Percentiles rank a stretch among this genome's conserved stretches.
Evolutionary conservation across 2,329 filamentous ascomycete genomes (phyloP).

Genomic region (Fulvia fulva): DNA sequence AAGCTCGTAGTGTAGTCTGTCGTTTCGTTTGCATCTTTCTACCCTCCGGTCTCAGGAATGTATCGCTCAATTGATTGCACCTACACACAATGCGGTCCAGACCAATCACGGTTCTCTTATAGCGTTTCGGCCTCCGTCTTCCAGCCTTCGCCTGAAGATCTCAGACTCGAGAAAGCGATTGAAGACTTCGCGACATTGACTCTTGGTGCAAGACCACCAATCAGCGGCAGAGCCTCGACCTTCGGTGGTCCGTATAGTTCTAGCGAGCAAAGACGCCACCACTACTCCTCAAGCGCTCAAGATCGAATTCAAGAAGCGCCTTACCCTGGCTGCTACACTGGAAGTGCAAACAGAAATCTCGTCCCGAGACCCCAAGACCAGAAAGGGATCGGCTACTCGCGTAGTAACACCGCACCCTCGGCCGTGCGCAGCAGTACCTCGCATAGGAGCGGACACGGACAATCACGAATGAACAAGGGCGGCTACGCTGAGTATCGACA

Average conservation of each 20-base stretch:
- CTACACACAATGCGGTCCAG: neutral
- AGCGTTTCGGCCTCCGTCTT: constrained; percentile 2
- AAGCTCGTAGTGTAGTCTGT: neutral
- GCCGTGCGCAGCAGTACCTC: neutral
- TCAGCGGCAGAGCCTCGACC: neutral
- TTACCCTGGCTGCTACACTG: neutral
- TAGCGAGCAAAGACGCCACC: neutral
- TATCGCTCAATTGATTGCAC: neutral
- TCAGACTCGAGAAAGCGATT: constrained; percentile 7
- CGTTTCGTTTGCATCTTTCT: neutral
- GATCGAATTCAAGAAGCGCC: neutral
- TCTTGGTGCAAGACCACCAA: neutral
- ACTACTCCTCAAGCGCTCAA: neutral
- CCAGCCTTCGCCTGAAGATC: constrained; percentile 3
- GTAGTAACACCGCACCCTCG: neutral
- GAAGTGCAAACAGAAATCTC: neutral
- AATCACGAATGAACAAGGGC: neutral
- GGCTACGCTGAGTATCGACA: neutral
- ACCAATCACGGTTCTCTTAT: constrained; percentile 1
- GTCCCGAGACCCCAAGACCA: neutral
- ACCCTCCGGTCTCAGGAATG: neutral
- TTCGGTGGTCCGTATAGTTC: neutral
- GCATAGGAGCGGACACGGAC: neutral
- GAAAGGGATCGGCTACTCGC: neutral
- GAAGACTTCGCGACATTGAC: constrained; percentile 4